phyloP scores from a whole-genome alignment of 2,329 filamentous ascomycete genomes.

The Fusarium sambucinum region DNA sequence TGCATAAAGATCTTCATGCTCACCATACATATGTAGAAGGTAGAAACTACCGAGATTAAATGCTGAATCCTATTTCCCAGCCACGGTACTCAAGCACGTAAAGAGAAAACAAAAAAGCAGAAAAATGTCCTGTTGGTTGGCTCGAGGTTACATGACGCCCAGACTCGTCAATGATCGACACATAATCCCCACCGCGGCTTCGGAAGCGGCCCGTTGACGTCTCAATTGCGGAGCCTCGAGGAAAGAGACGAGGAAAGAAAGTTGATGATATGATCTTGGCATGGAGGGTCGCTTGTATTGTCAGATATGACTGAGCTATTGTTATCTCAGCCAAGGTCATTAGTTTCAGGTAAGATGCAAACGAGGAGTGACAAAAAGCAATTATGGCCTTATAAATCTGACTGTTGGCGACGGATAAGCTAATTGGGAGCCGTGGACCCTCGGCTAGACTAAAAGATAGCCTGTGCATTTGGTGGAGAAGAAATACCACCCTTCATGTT shows the following conservation, averaged over 20 bases:
- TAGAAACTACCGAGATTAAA: constrained; percentile 4
- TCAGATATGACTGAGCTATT: background rate
- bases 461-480: constrained; percentile 31
- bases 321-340: background rate
- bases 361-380: background rate
- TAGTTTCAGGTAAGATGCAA: background rate
- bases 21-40: background rate
- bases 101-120: background rate
- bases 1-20: background rate
- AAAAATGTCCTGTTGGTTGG: background rate
- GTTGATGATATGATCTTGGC: background rate
- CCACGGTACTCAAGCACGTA: background rate
- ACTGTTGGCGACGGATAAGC: background rate
- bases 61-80: background rate
- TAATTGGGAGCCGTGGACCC: background rate
- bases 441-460: constrained; percentile 27
- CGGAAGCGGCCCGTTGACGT: constrained; percentile 5
- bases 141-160: constrained; percentile 6
- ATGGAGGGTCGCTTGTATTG: background rate
- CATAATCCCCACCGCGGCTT: background rate
- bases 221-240: background rate
- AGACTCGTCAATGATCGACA: constrained; percentile 3
- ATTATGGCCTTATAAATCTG: background rate
- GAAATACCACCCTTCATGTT: constrained; percentile 49
- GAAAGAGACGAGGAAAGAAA: background rate